Evolutionary conservation across 768 basidiomycete species (phyloP).

Genomic region (Kwoniella botswanensis): DNA sequence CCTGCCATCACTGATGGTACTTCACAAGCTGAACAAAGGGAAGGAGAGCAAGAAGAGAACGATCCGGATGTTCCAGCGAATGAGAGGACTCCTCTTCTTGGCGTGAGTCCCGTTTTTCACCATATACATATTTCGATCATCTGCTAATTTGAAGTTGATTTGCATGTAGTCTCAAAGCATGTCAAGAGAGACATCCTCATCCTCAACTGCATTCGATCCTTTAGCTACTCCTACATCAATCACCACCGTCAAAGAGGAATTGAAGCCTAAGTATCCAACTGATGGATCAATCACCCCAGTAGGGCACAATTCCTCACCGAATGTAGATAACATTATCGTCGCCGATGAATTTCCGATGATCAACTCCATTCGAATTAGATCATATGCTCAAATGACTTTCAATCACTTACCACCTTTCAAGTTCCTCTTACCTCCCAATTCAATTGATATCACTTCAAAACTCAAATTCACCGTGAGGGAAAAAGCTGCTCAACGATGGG

Average conservation of each 20-base stretch:
- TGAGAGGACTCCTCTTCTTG: conserved; percentile 29
- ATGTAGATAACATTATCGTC: not conserved
- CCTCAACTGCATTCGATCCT: conserved; percentile 24
- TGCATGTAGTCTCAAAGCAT: conserved; percentile 11
- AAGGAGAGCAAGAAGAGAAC: conserved; percentile 5
- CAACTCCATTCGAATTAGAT: conserved; percentile 18
- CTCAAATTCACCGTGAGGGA: conserved; percentile 11
- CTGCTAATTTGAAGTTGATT: not conserved
- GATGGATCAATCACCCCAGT: conserved; percentile 1
- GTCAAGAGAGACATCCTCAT: conserved; percentile 30
- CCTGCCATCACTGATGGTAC: not conserved
- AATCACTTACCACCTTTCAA: conserved; percentile 20
- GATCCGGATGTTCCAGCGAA: conserved; percentile 8
- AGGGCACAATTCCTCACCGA: not conserved
- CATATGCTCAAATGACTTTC: conserved; percentile 26
- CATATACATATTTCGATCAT: too few species aligned
- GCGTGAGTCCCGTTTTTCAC: conserved; percentile 13
- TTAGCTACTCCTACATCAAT: conserved; percentile 15
- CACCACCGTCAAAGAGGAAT: not conserved
- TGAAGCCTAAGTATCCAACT: not conserved
- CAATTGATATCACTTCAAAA: not conserved
- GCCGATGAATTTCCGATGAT: not conserved
- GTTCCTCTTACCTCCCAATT: conserved; percentile 21
- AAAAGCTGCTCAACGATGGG: conserved; percentile 8
- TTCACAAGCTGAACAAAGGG: not conserved